Evolutionary conservation across 2,329 filamentous ascomycete species (phyloP), one percentile per base, ranked within the genome.

Genomic region (Setomelanomma holmii): DNA sequence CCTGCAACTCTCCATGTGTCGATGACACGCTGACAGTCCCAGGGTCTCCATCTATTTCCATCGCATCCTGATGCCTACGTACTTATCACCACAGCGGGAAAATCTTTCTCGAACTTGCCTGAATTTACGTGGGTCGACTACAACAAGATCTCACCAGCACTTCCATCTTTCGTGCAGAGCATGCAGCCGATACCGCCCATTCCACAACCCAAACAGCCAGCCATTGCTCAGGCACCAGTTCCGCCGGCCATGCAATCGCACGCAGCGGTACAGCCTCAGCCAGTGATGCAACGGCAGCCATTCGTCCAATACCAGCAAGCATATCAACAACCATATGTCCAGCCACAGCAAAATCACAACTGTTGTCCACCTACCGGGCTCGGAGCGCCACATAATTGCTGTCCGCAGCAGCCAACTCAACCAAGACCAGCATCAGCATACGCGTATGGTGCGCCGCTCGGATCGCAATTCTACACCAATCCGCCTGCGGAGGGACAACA

Each of bases 111-210:
- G 4, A 72, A 72, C 20, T 56, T 72, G 4, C 69, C 69, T 8
- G 67, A 70, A 36, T 60, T 63, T 27, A 72, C 69, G 17, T 72
- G 69, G 69, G 45, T 38, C 1, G 68, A 72, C 45, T 72, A 72
- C 51, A 64, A 66, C 40, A 72, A 69, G 33, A 66, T 72, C 55
- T 56, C 64, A 4, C 55, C 60, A 2, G 49, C 57, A n/a, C 55
- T 72, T 1, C 67, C 67, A 1, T 19, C 49, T 1, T 62, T 66
- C 19, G 51, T 57, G 3, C 69, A 69, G 35, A 57, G 55, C 0
- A 43, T 44, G 22, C 39, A 48, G 7, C 66, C 68, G 2, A 62
- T 71, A n/a, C 68, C 68, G 8, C 61, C 66, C 7, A 47, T 65
- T 17, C 66, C 67, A 5, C 54, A 60, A 46, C 36, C 40, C 5